Conservation (phyloP, 164 flowering plant species). For the Dillenia turbinata region DNA sequence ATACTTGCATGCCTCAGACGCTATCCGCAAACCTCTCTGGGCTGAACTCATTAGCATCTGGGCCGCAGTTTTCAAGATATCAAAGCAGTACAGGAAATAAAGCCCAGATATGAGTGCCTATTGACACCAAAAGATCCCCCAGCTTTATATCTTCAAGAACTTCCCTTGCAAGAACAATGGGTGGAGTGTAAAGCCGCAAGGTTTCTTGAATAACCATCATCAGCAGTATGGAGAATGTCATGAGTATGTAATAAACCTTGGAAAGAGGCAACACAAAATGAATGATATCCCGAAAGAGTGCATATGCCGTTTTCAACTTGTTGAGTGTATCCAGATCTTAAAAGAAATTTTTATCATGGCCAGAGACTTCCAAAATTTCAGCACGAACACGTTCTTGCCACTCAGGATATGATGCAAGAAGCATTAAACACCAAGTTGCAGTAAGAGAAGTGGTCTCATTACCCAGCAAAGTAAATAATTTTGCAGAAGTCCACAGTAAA, state of each 20-base stretch:
- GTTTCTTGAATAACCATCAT: conserved; percentile 36
- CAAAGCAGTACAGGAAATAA: conserved; percentile 21
- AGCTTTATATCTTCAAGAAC: conserved; percentile 19
- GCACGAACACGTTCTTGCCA: conserved; percentile 28
- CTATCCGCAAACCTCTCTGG: conserved; percentile 30
- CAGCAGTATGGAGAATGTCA: conserved; percentile 12
- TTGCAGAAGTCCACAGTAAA: conserved; percentile 25
- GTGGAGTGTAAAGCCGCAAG: conserved; percentile 25
- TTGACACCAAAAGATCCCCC: conserved; percentile 16
- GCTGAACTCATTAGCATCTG: conserved; percentile 20
- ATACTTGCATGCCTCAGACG: conserved; percentile 19
- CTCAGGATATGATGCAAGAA: conserved; percentile 24
- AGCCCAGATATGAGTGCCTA: conserved; percentile 22
- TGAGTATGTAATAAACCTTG: neutral
- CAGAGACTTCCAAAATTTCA: conserved; percentile 19
- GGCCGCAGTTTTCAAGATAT: conserved; percentile 23
- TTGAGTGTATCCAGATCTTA: conserved; percentile 15
- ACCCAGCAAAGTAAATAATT: conserved; percentile 12
- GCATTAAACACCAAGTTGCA: conserved; percentile 27
- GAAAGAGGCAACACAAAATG: neutral
- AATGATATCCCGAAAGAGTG: neutral
- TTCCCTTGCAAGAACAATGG: conserved; percentile 22
- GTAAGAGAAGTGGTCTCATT: conserved; percentile 13
- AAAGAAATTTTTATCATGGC: neutral
- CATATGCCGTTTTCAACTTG: conserved; percentile 26